A percentile compares a stretch with the other conserved stretches of the same genome.
phyloP scores from a whole-genome alignment of 352 stramenopile genomes.

The Phytophthora sp. region DNA sequence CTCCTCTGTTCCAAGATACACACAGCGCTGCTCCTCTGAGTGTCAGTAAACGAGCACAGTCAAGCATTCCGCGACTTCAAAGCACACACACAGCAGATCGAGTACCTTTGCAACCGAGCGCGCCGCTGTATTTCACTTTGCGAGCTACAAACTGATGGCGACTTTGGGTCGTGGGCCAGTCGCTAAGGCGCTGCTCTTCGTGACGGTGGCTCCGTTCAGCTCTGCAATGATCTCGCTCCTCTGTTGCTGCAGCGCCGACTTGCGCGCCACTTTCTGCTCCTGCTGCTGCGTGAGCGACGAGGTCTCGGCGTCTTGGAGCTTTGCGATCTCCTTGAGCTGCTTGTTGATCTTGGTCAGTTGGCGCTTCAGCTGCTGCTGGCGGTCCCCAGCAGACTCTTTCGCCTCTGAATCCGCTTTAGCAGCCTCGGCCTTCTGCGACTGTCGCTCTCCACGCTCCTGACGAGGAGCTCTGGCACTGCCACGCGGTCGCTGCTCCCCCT shows the following conservation, averaged over 20 bases:
- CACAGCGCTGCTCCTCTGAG: too few relatives aligned
- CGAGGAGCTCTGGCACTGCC: neutral
- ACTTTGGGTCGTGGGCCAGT: slow-evolving; percentile 25
- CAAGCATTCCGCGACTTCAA: too few relatives aligned
- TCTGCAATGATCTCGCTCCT: slow-evolving; percentile 48
- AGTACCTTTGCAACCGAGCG: too few relatives aligned
- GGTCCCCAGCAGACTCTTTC: slow-evolving; percentile 1
- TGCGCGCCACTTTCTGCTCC: slow-evolving; percentile 36
- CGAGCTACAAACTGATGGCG: slow-evolving; percentile 30
- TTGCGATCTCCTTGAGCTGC: slow-evolving; percentile 42
- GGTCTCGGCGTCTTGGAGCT: slow-evolving; percentile 17
- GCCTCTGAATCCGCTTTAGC: neutral
- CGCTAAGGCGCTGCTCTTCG: slow-evolving; percentile 12
- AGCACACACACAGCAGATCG: too few relatives aligned
- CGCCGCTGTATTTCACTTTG: too few relatives aligned
- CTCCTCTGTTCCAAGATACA: too few relatives aligned
- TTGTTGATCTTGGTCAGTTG: slow-evolving; percentile 66
- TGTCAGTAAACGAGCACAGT: too few relatives aligned
- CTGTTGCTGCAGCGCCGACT: slow-evolving; percentile 38
- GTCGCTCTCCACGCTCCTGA: neutral
- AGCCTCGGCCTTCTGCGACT: neutral
- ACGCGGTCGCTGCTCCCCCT: slow-evolving; percentile 10
- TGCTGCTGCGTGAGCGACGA: slow-evolving; percentile 36
- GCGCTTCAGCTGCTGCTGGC: slow-evolving; percentile 43
- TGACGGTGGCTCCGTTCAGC: slow-evolving; percentile 48